A percentile compares a stretch with the other conserved stretches of the same genome.
phyloP scores from a whole-genome alignment of 1,139 yeast genomes.

The Nadsonia starkeyi-henricii region DNA sequence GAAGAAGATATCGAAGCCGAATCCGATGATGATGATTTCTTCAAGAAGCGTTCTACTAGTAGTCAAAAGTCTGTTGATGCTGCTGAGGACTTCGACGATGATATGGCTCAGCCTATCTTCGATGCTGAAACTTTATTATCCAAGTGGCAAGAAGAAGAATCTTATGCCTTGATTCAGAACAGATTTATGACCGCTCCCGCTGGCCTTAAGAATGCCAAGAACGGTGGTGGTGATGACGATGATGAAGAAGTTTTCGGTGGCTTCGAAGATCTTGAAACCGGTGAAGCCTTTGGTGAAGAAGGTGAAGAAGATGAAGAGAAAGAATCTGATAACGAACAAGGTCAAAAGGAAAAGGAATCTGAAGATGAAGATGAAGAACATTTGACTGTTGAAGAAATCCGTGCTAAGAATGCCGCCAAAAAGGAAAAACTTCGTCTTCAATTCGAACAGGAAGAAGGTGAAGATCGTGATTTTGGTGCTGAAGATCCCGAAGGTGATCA shows the following conservation, averaged over 20 bases:
- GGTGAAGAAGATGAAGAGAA: conserved; percentile 22
- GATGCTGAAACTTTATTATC: conserved; percentile 15
- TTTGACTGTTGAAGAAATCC: conserved; percentile 25
- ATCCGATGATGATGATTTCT: conserved; percentile 55
- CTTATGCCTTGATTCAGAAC: conserved; percentile 24
- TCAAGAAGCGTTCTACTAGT: conserved; percentile 35
- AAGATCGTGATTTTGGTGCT: conserved; percentile 57
- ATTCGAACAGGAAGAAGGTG: conserved; percentile 68
- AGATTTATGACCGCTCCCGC: conserved; percentile 13
- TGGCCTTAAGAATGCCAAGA: conserved; percentile 20
- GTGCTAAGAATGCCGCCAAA: conserved; percentile 73
- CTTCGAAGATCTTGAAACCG: conserved; percentile 64
- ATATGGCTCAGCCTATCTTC: conserved; percentile 11
- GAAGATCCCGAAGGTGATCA: conserved; percentile 64
- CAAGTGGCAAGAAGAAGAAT: conserved; percentile 22
- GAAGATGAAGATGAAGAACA: conserved; percentile 31
- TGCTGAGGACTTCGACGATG: conserved; percentile 13
- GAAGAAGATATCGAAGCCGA: conserved; percentile 36
- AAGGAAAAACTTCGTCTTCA: conserved; percentile 80
- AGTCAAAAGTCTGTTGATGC: conserved; percentile 21
- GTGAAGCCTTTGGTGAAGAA: conserved; percentile 16
- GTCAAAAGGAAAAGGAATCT: conserved; percentile 40
- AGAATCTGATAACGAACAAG: conserved; percentile 24
- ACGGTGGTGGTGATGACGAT: conserved; percentile 26
- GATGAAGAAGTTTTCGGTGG: conserved; percentile 56